Conservation (phyloP, 176 grass and related monocot genomes). For the Carex parvula region DNA sequence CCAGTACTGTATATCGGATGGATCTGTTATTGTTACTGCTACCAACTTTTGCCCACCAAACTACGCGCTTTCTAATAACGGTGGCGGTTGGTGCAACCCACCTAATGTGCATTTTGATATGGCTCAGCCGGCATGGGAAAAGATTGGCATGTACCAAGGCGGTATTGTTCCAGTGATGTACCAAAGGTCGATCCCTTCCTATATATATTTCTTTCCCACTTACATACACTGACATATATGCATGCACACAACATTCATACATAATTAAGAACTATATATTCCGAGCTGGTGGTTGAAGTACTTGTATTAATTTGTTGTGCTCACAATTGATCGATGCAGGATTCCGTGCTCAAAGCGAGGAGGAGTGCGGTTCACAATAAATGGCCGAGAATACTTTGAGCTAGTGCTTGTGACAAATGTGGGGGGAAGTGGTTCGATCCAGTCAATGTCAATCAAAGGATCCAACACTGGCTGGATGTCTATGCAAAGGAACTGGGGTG, state of each 20-base stretch:
- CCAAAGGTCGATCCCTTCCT: background rate
- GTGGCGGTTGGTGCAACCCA: conserved; percentile 24
- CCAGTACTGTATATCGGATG: conserved; percentile 13
- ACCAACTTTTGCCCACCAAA: conserved; percentile 40
- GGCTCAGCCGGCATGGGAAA: conserved; percentile 25
- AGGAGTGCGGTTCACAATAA: conserved; percentile 29
- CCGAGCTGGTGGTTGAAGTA: background rate
- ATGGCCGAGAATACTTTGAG: conserved; percentile 15
- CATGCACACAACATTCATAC: background rate
- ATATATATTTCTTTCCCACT: background rate
- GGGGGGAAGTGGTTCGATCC: conserved; percentile 16
- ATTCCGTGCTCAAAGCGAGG: conserved; percentile 21
- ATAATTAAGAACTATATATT: background rate
- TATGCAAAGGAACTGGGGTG: conserved; percentile 15
- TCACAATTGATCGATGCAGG: background rate
- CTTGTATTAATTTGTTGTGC: background rate
- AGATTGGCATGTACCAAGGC: background rate
- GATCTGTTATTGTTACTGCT: conserved; percentile 30
- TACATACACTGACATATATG: background rate
- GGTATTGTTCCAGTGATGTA: conserved; percentile 20
- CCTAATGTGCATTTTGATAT: conserved; percentile 20
- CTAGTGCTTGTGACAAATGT: conserved; percentile 26
- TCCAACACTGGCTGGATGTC: conserved; percentile 17
- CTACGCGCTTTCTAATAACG: background rate
- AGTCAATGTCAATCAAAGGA: conserved; percentile 21